Evolutionary conservation across 331 rosid genomes (phyloP).

Genomic region (Acacia pycnantha): DNA sequence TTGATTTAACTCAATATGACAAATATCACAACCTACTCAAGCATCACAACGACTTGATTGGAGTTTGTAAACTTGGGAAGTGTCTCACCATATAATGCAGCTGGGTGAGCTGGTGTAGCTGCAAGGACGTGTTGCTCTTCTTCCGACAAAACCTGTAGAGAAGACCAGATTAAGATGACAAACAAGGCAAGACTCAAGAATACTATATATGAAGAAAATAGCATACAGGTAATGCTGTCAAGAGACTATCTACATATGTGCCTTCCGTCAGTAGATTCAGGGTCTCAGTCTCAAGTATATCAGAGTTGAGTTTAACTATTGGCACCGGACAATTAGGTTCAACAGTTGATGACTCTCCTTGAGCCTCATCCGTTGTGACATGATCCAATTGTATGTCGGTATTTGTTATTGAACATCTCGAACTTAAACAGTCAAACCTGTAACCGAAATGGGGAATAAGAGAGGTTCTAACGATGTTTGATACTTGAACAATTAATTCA

Average conservation of each 20-base stretch:
- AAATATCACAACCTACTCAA: conserved; percentile 8
- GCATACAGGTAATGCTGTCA: conserved; percentile 81
- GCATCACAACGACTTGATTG: neutral
- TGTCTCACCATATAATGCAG: conserved; percentile 77
- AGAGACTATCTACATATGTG: conserved; percentile 73
- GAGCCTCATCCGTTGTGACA: conserved; percentile 47
- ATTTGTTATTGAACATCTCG: conserved; percentile 75
- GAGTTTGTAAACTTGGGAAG: conserved; percentile 3
- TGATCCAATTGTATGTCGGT: conserved; percentile 56
- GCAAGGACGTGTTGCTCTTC: conserved; percentile 84
- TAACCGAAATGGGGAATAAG: conserved; percentile 15
- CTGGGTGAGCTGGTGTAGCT: conserved; percentile 95
- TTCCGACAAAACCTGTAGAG: conserved; percentile 74
- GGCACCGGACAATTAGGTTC: conserved; percentile 60
- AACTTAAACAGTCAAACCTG: conserved; percentile 57
- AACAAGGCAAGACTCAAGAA: conserved; percentile 19
- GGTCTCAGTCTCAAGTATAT: conserved; percentile 67
- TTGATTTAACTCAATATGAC: neutral
- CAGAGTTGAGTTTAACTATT: conserved; percentile 57
- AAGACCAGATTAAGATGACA: conserved; percentile 30
- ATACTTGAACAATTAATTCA: neutral
- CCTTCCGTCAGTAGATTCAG: conserved; percentile 57
- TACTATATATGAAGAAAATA: conserved; percentile 2
- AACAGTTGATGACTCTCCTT: conserved; percentile 44
- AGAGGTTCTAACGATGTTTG: neutral